phyloP scores from a whole-genome alignment of 768 basidiomycete species.

The Clitopilus passeckerianus region DNA sequence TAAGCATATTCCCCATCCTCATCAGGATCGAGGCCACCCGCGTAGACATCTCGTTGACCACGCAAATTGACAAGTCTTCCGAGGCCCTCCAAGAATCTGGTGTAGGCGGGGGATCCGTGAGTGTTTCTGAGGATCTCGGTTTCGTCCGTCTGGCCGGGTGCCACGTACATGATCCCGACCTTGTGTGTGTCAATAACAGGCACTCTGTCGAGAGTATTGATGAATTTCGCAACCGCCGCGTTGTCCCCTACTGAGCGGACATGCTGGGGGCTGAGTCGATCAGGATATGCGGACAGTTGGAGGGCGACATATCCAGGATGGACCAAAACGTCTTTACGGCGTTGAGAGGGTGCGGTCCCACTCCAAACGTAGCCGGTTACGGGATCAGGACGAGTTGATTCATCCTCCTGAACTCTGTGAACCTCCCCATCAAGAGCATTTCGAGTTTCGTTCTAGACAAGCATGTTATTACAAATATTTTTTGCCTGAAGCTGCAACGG shows the following conservation, averaged over 20 bases:
- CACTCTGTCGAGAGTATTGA: slow-evolving; percentile 71
- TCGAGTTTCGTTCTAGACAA: neutral
- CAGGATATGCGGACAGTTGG: slow-evolving; percentile 72
- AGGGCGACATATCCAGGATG: slow-evolving; percentile 85
- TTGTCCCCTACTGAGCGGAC: slow-evolving; percentile 47
- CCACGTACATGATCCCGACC: slow-evolving; percentile 94
- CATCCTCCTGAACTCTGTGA: slow-evolving; percentile 11
- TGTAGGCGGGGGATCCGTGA: slow-evolving; percentile 93
- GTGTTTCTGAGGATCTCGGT: slow-evolving; percentile 83
- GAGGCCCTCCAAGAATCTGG: slow-evolving; percentile 86
- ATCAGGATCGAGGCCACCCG: slow-evolving; percentile 86
- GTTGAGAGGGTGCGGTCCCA: slow-evolving; percentile 78
- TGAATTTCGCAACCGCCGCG: slow-evolving; percentile 49
- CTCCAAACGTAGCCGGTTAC: slow-evolving; percentile 90
- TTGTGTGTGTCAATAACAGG: slow-evolving; percentile 98
- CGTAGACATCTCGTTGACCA: slow-evolving; percentile 89
- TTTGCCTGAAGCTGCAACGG: neutral
- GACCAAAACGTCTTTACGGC: slow-evolving; percentile 79
- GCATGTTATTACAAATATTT: slow-evolving; percentile 2
- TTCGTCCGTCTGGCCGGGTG: slow-evolving; percentile 83
- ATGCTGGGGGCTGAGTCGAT: slow-evolving; percentile 30
- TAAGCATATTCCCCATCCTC: slow-evolving; percentile 96
- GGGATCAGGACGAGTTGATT: slow-evolving; percentile 52
- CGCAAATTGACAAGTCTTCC: slow-evolving; percentile 85
- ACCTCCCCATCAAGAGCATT: slow-evolving; percentile 1